A percentile compares a stretch with the other conserved stretches of the same genome.
These are phyloP conservation scores for Penicillium parvum DNA, from an alignment of 495 filamentous ascomycete species.

Conservation along the genomic window DNA sequence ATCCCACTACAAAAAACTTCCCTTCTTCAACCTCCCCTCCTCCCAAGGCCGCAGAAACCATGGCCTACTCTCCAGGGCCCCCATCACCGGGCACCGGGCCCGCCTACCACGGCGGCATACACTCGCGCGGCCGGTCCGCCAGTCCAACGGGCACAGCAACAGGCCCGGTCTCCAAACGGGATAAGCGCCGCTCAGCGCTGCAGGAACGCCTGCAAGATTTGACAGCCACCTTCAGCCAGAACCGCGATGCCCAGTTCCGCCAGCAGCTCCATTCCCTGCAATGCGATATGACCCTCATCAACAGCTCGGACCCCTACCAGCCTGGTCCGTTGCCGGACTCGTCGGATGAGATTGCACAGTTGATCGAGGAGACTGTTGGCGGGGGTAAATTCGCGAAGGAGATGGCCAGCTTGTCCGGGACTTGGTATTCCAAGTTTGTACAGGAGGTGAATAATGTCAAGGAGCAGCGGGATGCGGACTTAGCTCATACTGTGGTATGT, in stretches of 20 bases:
- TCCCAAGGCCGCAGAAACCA: slow-evolving; percentile 19
- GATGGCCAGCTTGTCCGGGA: slow-evolving; percentile 68
- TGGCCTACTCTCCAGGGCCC: slow-evolving; percentile 37
- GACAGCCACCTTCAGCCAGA: slow-evolving; percentile 67
- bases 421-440: slow-evolving; percentile 74
- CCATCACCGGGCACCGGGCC: slow-evolving; percentile 29
- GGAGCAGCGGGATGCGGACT: slow-evolving; percentile 73
- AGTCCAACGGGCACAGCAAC: slow-evolving; percentile 32
- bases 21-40: neutral
- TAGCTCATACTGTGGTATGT: slow-evolving; percentile 74
- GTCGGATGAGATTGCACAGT: slow-evolving; percentile 58
- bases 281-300: slow-evolving; percentile 81
- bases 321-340: slow-evolving; percentile 68
- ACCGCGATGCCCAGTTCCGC: slow-evolving; percentile 79
- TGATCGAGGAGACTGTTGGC: slow-evolving; percentile 57
- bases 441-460: slow-evolving; percentile 79
- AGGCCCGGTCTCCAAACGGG: slow-evolving; percentile 67
- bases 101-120: slow-evolving; percentile 22
- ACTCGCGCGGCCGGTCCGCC: slow-evolving; percentile 30
- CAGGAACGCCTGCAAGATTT: slow-evolving; percentile 70
- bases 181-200: slow-evolving; percentile 78
- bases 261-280: slow-evolving; percentile 85
- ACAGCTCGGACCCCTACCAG: slow-evolving; percentile 73
- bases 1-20: too few relatives aligned
- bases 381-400: slow-evolving; percentile 50